Conservation (phyloP, 257 asterid genomes). For the Solanum chilense region DNA sequence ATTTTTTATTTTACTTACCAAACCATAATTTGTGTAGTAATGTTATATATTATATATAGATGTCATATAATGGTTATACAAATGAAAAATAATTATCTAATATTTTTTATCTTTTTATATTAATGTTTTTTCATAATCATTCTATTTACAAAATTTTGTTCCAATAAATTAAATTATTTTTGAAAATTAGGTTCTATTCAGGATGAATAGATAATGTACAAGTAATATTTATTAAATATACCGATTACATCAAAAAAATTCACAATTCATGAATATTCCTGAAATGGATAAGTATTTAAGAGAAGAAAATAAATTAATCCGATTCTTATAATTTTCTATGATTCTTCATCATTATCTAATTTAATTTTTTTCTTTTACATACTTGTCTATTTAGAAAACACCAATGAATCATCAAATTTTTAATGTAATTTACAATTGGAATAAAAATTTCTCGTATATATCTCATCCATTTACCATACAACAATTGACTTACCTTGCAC, state of each 20-base stretch:
- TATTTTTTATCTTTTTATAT: neutral
- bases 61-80: neutral
- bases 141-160: neutral
- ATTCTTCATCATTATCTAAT: neutral
- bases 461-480: neutral
- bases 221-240: neutral
- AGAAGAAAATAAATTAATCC: neutral
- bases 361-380: neutral
- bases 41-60: too few species aligned
- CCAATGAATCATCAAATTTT: neutral
- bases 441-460: neutral
- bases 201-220: slow-evolving; percentile 13
- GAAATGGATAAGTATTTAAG: slow-evolving; percentile 5
- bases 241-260: neutral
- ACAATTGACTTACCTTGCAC: too few species aligned
- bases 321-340: neutral
- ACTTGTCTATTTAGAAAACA: neutral
- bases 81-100: neutral
- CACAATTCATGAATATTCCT: neutral
- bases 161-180: neutral
- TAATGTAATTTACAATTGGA: neutral
- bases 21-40: too few species aligned
- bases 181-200: neutral
- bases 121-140: neutral
- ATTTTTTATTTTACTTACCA: too few species aligned